Conservation (phyloP, 306 rosid genomes). For the Medicago truncatula region DNA sequence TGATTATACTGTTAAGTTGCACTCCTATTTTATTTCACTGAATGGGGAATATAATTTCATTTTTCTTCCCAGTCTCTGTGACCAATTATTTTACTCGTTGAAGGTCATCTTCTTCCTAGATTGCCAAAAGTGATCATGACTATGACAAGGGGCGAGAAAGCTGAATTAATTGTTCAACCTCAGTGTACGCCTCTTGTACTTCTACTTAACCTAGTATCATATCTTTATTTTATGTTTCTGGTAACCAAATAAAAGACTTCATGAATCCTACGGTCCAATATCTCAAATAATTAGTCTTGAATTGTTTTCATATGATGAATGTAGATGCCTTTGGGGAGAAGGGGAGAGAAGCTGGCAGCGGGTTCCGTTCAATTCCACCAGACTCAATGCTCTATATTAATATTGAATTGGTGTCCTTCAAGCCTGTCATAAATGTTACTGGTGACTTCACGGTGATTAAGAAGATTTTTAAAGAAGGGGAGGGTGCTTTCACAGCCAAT, state of each 20-base stretch:
- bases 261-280: constrained; percentile 10
- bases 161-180: constrained; percentile 71
- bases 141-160: constrained; percentile 72
- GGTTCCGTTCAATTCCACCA: constrained; percentile 53
- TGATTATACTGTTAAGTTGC: constrained; percentile 41
- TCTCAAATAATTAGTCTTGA: constrained; percentile 38
- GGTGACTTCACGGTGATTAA: constrained; percentile 72
- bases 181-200: constrained; percentile 57
- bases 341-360: constrained; percentile 51
- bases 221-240: constrained; percentile 22
- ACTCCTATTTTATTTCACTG: constrained; percentile 2
- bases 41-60: neutral
- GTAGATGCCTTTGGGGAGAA: constrained; percentile 66
- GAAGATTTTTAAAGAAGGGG: constrained; percentile 72
- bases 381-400: constrained; percentile 59
- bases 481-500: constrained; percentile 57
- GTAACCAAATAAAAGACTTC: constrained; percentile 18
- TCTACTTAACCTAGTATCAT: constrained; percentile 13
- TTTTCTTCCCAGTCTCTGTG: constrained; percentile 31
- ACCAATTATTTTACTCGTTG: constrained; percentile 32
- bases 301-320: constrained; percentile 29
- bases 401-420: constrained; percentile 69
- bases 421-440: constrained; percentile 69
- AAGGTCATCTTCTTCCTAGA: constrained; percentile 63
- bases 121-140: constrained; percentile 65